phyloP scores from a whole-genome alignment of 1,284 basidiomycete species.

The Moesziomyces parantarcticus region DNA sequence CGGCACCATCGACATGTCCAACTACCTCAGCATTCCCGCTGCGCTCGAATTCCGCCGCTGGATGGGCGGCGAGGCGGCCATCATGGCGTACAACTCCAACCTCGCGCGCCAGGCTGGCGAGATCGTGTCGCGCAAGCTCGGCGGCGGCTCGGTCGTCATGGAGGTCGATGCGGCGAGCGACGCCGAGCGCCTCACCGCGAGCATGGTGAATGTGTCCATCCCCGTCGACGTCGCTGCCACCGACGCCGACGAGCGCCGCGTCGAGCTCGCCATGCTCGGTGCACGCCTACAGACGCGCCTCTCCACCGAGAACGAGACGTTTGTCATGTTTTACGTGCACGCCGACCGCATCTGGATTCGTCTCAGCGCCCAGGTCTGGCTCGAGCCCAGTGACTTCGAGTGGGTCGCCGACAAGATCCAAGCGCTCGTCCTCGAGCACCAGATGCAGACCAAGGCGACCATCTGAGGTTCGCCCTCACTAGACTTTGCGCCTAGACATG shows the following conservation, averaged over 20 bases:
- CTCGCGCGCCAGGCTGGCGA: constrained; percentile 80
- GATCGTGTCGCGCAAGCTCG: constrained; percentile 73
- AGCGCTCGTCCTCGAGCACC: constrained; percentile 17
- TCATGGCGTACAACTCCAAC: constrained; percentile 79
- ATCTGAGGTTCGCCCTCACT: background rate
- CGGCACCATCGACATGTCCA: constrained; percentile 46
- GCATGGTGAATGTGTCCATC: constrained; percentile 49
- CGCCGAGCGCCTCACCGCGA: constrained; percentile 25
- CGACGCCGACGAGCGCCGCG: constrained; percentile 2
- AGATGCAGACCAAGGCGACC: constrained; percentile 12
- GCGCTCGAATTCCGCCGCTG: constrained; percentile 82
- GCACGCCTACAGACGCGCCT: constrained; percentile 18
- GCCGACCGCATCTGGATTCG: constrained; percentile 51
- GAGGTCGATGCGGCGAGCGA: constrained; percentile 1
- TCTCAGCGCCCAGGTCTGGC: constrained; percentile 52
- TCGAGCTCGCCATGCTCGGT: constrained; percentile 15
- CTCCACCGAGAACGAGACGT: constrained; percentile 23
- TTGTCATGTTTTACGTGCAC: constrained; percentile 40
- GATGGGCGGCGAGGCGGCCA: constrained; percentile 84
- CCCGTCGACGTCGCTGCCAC: constrained; percentile 12
- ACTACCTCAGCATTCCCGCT: constrained; percentile 61
- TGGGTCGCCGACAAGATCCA: constrained; percentile 34
- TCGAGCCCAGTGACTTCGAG: constrained; percentile 44
- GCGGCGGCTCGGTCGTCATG: constrained; percentile 23
- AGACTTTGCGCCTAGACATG: no score